Base-by-base conservation (phyloP, 257 asterid genomes). In the Ajuga chamaepitys region DNA sequence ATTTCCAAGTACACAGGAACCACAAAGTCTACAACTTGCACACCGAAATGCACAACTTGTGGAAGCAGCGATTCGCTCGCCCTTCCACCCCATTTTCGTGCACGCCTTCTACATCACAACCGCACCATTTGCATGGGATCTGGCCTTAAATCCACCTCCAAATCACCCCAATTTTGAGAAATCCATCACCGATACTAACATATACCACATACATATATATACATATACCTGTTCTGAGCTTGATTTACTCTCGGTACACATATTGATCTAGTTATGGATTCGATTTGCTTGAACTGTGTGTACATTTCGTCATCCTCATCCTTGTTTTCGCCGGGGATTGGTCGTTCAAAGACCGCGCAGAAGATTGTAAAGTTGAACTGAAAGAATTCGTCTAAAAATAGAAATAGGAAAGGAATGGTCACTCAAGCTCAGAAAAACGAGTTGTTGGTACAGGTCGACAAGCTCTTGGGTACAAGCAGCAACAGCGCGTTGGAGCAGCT, bases 401-500 rank as follows among this genome's bases (percentile, higher is more conserved):
- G 38, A 17, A 60, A 41, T 17, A 74, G 77, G 56, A 75, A 64
- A 17, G 14, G 63, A 41, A 54, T 22, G 48, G 68, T 67, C 4
- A 69, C 67, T 70, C 80, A 74, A 65, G 78, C 82, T 60, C 81
- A 53, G 79, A 69, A 44, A 28, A 62, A 62, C 70, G 78, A 58
- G 47, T 68, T 84, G 9, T 6, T 48, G 70, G 80, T 65, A 60
- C 73, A 68, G 56, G 44, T 76, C 34, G 68, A 37, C 18, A 75
- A 73, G 69, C 56, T 70, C 38, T 52, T 25, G 22, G 71, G 80
- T 57, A 66, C 68, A 28, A 70, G 74, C 77, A 47, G 77, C 22
- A 81, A 58, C 73, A 86, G 86, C 58, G 96, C 96, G 62, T 73
- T 83, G 83, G 96, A 91, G 41, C 96, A 86, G 75, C 87, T 88